Evolutionary conservation across 2,329 filamentous ascomycete genomes (phyloP).

Genomic region (Xylaria sp.): DNA sequence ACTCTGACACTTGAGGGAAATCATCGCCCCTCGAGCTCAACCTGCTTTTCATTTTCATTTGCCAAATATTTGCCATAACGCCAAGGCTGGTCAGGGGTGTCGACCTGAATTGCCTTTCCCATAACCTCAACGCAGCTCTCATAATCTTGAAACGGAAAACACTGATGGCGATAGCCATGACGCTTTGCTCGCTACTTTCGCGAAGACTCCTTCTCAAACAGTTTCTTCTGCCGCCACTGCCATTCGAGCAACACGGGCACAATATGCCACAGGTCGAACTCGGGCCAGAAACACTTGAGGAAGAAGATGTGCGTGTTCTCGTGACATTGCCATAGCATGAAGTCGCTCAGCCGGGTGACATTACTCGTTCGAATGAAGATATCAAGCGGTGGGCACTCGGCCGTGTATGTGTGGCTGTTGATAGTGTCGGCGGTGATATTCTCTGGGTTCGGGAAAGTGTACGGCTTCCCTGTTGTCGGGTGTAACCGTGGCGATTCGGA

Average conservation of each 20-base stretch:
- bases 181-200: slow-evolving; percentile 22
- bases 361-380: slow-evolving; percentile 88
- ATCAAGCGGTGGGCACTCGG: slow-evolving; percentile 79
- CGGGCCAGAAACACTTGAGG: slow-evolving; percentile 86
- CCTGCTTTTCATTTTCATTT: neutral
- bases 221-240: slow-evolving; percentile 63
- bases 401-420: slow-evolving; percentile 81
- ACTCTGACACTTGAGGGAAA: slow-evolving; percentile 1
- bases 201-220: slow-evolving; percentile 48
- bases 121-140: neutral
- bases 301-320: slow-evolving; percentile 91
- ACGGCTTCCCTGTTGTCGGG: slow-evolving; percentile 32
- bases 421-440: slow-evolving; percentile 79
- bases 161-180: neutral
- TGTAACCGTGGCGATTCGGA: slow-evolving; percentile 47
- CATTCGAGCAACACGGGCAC: slow-evolving; percentile 89
- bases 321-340: slow-evolving; percentile 98
- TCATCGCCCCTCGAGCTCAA: neutral
- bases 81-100: neutral
- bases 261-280: slow-evolving; percentile 92
- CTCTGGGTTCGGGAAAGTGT: slow-evolving; percentile 65
- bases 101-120: neutral
- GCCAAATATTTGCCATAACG: neutral
- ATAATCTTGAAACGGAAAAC: neutral
- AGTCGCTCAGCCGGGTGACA: slow-evolving; percentile 88